Evolutionary conservation across 2,329 filamentous ascomycete species (phyloP), one percentile per base, ranked within the genome.

Genomic region (Cordyceps cateniannulata): DNA sequence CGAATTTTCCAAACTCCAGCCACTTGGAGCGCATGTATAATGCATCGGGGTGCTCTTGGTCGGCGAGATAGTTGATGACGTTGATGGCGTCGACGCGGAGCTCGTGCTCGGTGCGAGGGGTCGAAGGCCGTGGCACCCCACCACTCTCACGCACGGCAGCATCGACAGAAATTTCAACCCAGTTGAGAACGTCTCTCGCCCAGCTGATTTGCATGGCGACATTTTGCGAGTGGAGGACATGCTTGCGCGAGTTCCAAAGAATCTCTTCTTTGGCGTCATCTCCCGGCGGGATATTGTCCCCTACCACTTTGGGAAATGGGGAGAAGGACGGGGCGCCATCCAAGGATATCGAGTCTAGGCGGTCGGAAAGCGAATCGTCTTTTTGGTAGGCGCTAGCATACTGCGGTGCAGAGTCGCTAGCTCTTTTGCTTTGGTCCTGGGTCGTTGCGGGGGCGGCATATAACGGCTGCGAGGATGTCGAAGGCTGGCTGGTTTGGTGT

Each of bases 1-100:
- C 92, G 71, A 97, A 98, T 71, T 96, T 96, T 67, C 95, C 95
- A 80, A 98, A 99, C 72, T 99, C 95, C 55, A 96, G 81, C 95
- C 95, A 99, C 82, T 96, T 97, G 62, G 92, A 91, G 68, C 87
- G 87, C 79, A 98, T 91, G 72, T 98, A 99, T 66, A 96, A 86
- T 25, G 95, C 95, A 70, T 95, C 92, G 25, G 95, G 95, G 68
- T 99, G 95, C 64, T 88, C 86, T 73, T 99, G 95, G 57, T 93
- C 89, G 25, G 93, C 90, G 40, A 99, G 80, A 72, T 97, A 97
- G 60, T 83, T 84, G 67, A 97, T 89, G 63, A 99, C 95, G 71
- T 93, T 97, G 76, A 96, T 83, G 35, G 95, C 92, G 72, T 99
- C 95, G 54, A 88, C 78, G 64, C 89, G 87, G 65, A 99, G 79